A percentile compares a stretch with the other conserved stretches of the same genome.
Conservation (phyloP, 106 monocot genomes). For the Dendrobium officinale region DNA sequence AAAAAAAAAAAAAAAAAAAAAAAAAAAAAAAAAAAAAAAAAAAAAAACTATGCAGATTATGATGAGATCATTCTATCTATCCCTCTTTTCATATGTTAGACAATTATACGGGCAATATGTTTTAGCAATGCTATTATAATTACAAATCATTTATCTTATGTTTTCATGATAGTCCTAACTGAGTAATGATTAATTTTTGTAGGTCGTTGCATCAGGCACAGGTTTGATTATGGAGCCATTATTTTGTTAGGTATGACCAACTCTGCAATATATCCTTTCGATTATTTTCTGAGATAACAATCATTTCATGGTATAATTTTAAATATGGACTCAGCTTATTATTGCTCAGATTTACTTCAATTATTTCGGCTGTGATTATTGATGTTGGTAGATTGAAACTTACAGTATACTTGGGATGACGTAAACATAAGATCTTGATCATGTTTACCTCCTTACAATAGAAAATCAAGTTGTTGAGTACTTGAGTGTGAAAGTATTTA, state of each 20-base stretch:
- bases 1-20: too few species aligned
- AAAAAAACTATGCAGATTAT: neutral
- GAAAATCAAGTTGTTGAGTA: too few species aligned
- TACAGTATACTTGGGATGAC: too few species aligned
- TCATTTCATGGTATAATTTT: too few species aligned
- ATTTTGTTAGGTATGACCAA: slow-evolving; percentile 62
- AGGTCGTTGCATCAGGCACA: slow-evolving; percentile 97
- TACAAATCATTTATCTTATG: neutral
- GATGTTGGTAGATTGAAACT: too few species aligned
- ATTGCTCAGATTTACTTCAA: neutral
- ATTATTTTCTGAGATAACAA: neutral
- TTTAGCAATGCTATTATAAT: neutral
- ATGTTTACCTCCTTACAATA: too few species aligned
- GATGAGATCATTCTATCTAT: neutral
- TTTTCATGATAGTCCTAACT: neutral
- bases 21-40: too few species aligned
- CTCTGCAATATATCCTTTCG: neutral
- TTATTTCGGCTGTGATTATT: neutral
- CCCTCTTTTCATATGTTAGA: neutral
- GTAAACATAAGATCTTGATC: too few species aligned
- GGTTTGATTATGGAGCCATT: slow-evolving; percentile 83
- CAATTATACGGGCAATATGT: neutral
- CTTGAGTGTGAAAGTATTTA: too few species aligned
- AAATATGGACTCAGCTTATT: neutral
- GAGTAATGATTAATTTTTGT: slow-evolving; percentile 6